Conservation (phyloP, 2,329 filamentous ascomycete species). For the Penicillium oxalicum region DNA sequence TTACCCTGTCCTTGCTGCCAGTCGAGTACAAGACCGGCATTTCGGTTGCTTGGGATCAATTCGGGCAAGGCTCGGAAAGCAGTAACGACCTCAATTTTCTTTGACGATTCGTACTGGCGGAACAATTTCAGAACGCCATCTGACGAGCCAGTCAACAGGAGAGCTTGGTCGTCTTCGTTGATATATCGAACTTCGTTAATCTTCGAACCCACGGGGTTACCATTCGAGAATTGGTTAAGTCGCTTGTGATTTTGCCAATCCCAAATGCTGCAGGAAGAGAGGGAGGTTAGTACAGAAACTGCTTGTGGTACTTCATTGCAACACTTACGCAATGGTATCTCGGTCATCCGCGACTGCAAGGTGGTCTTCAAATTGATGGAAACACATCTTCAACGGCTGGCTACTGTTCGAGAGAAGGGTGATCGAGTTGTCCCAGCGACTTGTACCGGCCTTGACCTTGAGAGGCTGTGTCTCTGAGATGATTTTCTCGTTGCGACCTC, state of each 20-base stretch:
- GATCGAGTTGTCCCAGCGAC: conserved; percentile 78
- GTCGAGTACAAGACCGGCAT: conserved; percentile 93
- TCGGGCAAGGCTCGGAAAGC: conserved; percentile 89
- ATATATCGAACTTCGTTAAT: conserved; percentile 96
- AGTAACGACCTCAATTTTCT: conserved; percentile 75
- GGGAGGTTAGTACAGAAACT: conserved; percentile 4
- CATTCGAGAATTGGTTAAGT: conserved; percentile 84
- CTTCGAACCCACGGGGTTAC: conserved; percentile 81
- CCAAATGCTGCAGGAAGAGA: conserved; percentile 58
- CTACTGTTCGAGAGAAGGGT: conserved; percentile 83
- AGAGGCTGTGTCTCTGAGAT: conserved; percentile 88
- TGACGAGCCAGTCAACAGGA: conserved; percentile 90
- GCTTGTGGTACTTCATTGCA: background rate
- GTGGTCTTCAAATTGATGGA: conserved; percentile 97
- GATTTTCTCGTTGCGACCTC: conserved; percentile 87
- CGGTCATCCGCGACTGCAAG: conserved; percentile 88
- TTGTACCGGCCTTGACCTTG: conserved; percentile 78
- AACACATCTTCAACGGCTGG: conserved; percentile 87
- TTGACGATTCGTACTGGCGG: conserved; percentile 76
- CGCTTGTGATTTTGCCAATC: conserved; percentile 77
- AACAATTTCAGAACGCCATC: conserved; percentile 93
- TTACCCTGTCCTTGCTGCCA: conserved; percentile 98
- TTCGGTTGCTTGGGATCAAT: conserved; percentile 87
- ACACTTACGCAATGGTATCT: conserved; percentile 65
- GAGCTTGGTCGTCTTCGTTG: conserved; percentile 94